Evolutionary conservation across 495 filamentous ascomycete genomes (phyloP), one percentile per base, ranked within the genome.

Genomic region (Aspergillus leporis): DNA sequence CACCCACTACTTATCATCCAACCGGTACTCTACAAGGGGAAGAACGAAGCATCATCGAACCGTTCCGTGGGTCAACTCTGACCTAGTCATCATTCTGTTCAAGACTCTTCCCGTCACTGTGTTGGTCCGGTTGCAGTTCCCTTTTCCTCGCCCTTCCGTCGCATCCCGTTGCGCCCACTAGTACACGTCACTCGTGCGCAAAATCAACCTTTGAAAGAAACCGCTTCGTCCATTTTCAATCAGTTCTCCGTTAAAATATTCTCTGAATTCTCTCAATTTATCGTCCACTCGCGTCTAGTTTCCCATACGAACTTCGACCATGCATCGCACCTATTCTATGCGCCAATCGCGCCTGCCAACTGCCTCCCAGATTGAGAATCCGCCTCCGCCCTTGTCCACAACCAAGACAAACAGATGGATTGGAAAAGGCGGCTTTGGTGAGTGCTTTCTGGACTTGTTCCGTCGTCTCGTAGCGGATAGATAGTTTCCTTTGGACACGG

Each of bases 311-410:
- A 19, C 38, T 14, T 53, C 53, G 67, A 61, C 55, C 62, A 98
- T 98, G 94, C 93, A 98, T 85, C 90, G 94, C 64, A 96, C 94
- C 63, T 98, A 98, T 71, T 97, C 92, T 63, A 97, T 98, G 93
- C 91, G 94, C 85, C 88, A 93, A 78, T 86, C 90, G 79, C 87
- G 94, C 82, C 89, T 90, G 65, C 95, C 95, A 49, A 98, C 95
- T 43, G 90, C 90, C 64, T 90, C 89, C 70, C 90, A 93, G 71
- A 82, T 87, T 66, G 87, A 97, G 83, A 97, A 91, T 73, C 95
- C 94, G 22, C 94, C 92, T 21, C 94, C 94, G 52, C 95, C 95
- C 55, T 70, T 90, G 34, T 97, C 93, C 32, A 87, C 85, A 51
- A 98, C 94, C 58, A 98, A 98, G 81, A 84, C 87, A 5, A 87